phyloP scores from a whole-genome alignment of 306 rosid species.

The Lathyrus tuberosus region DNA sequence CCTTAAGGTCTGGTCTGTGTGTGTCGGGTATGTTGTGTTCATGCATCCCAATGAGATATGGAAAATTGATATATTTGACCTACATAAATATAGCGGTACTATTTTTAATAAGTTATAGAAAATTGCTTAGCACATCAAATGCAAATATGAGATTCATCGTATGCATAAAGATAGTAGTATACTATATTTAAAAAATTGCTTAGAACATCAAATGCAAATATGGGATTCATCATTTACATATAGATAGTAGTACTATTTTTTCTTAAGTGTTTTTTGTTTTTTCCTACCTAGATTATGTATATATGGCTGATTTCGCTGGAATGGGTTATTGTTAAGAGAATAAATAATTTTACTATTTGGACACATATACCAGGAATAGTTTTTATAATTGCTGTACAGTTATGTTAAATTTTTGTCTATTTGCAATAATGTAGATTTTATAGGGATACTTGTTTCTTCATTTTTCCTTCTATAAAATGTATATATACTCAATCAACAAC shows the following conservation, averaged over 20 bases:
- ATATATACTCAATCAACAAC: no score
- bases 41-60: neutral
- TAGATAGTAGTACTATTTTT: neutral
- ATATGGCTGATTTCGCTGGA: neutral
- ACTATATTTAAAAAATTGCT: no score
- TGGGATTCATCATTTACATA: neutral
- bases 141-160: no score
- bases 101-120: no score
- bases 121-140: no score
- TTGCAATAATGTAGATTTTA: neutral
- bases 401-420: neutral
- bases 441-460: no score
- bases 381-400: neutral
- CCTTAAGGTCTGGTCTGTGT: neutral
- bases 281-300: neutral
- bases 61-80: no score
- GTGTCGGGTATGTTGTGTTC: neutral
- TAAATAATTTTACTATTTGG: neutral
- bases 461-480: no score
- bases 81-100: no score
- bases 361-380: neutral
- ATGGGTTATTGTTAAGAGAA: neutral
- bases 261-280: neutral
- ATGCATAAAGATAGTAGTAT: no score
- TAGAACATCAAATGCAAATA: no score